Conservation (phyloP, 495 filamentous ascomycete species). For the Zalerion maritima region DNA sequence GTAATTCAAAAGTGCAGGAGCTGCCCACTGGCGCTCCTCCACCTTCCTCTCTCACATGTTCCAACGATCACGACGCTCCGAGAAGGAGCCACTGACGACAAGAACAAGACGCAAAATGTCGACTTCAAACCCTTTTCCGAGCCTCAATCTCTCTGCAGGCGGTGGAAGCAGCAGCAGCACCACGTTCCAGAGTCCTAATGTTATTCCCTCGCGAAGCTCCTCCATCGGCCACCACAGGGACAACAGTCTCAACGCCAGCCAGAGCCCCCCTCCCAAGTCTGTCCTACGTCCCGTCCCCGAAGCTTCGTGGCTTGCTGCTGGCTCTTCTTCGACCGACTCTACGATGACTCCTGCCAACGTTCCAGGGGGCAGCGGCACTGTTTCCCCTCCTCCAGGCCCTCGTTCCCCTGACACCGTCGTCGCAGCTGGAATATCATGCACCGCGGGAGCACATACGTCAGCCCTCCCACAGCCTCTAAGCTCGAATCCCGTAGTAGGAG, state of each 20-base stretch:
- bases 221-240: slow-evolving; percentile 37
- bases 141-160: slow-evolving; percentile 7
- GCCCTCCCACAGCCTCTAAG: no score
- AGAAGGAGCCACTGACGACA: slow-evolving; percentile 10
- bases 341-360: no score
- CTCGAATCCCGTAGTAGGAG: no score
- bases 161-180: no score
- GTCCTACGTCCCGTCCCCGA: slow-evolving; percentile 41
- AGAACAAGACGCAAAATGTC: slow-evolving; percentile 5
- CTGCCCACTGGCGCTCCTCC: background rate
- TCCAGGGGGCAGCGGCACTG: no score
- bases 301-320: slow-evolving; percentile 39
- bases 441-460: no score
- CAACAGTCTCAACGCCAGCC: slow-evolving; percentile 8
- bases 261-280: slow-evolving; percentile 27
- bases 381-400: no score
- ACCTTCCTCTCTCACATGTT: slow-evolving; percentile 9
- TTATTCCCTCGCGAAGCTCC: slow-evolving; percentile 60
- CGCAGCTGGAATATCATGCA: no score
- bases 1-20: background rate
- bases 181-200: slow-evolving; percentile 44
- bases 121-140: slow-evolving; percentile 4
- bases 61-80: slow-evolving; percentile 9
- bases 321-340: no score
- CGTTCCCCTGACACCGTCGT: no score